Percentiles rank a stretch among this genome's conserved stretches.
phyloP scores from a whole-genome alignment of 371 early-diverging fungal genomes.

The Apophysomyces elegans region DNA sequence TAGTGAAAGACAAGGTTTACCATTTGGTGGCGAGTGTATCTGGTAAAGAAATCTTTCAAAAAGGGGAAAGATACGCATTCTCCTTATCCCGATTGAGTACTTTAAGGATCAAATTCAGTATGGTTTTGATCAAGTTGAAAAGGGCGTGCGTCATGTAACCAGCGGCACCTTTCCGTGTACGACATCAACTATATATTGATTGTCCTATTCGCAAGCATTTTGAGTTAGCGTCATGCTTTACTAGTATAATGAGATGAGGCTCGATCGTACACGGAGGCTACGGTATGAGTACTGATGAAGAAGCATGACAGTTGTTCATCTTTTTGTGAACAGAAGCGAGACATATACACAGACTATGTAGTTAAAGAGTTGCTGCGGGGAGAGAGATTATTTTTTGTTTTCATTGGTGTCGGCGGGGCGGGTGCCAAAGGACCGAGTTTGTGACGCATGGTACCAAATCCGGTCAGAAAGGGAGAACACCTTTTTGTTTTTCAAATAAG shows the following conservation, averaged over 20 bases:
- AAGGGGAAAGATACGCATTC: too few relatives aligned
- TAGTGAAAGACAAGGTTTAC: not conserved
- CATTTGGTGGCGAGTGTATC: too few relatives aligned
- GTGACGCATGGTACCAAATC: constrained; percentile 11
- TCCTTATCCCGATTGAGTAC: too few relatives aligned
- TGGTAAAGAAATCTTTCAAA: not conserved
- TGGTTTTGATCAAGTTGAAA: not conserved
- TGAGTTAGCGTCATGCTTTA: too few relatives aligned
- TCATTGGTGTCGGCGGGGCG: not conserved
- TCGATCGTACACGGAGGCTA: too few relatives aligned
- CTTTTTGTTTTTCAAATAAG: not conserved
- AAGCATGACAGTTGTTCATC: too few relatives aligned
- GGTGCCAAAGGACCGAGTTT: not conserved
- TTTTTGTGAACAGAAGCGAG: too few relatives aligned
- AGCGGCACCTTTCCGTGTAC: not conserved
- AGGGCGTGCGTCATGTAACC: not conserved
- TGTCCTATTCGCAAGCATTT: not conserved
- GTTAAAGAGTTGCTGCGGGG: too few relatives aligned
- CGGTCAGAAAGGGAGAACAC: constrained; percentile 2
- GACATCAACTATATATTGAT: not conserved
- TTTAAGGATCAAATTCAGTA: not conserved
- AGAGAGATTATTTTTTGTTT: too few relatives aligned
- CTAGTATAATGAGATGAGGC: too few relatives aligned
- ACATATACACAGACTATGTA: too few relatives aligned
- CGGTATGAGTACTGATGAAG: too few relatives aligned